Percentiles rank a stretch among this genome's conserved stretches.
phyloP scores from a whole-genome alignment of 352 stramenopile genomes.

The Phytophthora sojae region DNA sequence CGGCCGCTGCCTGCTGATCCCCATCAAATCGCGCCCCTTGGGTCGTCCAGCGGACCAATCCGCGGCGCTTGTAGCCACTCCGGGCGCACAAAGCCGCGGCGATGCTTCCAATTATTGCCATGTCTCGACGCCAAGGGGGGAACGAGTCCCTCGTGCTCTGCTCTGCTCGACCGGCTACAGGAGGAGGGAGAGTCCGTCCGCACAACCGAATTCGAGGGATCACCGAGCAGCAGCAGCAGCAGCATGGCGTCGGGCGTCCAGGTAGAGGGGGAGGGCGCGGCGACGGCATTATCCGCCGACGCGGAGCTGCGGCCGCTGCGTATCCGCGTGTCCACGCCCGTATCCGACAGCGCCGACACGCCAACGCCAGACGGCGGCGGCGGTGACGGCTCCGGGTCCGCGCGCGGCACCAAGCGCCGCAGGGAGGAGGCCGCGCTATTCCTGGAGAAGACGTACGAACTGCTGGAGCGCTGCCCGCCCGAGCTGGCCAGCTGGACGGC shows the following conservation, averaged over 20 bases:
- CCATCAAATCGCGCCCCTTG: slow-evolving; percentile 1
- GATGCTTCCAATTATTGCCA: not conserved
- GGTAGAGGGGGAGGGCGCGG: slow-evolving; percentile 11
- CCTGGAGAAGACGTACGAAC: slow-evolving; percentile 92
- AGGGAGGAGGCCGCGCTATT: slow-evolving; percentile 75
- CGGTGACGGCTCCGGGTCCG: not conserved
- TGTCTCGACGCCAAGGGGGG: slow-evolving; percentile 27
- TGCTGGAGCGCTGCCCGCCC: slow-evolving; percentile 84
- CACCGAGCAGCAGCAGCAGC: not conserved
- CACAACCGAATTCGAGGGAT: slow-evolving; percentile 31
- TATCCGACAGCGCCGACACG: slow-evolving; percentile 38
- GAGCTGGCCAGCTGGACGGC: slow-evolving; percentile 82
- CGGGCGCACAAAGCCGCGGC: not conserved
- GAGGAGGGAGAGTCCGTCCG: no score
- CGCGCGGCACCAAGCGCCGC: slow-evolving; percentile 40
- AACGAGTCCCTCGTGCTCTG: not conserved
- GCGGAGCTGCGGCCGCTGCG: slow-evolving; percentile 35
- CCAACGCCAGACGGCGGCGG: slow-evolving; percentile 2
- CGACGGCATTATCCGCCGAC: no score
- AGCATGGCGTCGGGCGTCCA: slow-evolving; percentile 34
- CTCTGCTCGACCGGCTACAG: not conserved
- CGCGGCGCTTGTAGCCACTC: not conserved
- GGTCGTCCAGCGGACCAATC: not conserved
- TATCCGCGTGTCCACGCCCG: slow-evolving; percentile 41
- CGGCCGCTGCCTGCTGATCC: not conserved